phyloP scores from a whole-genome alignment of 352 stramenopile genomes.

The Pythium phragmitis region DNA sequence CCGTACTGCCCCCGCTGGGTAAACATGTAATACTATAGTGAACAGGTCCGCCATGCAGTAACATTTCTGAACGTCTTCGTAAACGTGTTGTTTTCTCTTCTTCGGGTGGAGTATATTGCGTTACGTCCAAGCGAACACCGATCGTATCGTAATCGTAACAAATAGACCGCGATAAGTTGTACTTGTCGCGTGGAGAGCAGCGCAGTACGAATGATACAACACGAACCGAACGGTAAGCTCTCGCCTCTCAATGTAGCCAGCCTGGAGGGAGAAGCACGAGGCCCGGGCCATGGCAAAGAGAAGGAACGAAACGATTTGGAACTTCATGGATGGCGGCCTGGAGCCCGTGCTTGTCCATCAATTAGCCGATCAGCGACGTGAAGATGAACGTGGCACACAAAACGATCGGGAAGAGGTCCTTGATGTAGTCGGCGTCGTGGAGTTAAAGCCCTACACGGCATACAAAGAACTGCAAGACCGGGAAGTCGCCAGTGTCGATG shows the following conservation, averaged over 20 bases:
- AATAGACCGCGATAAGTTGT: constrained; percentile 60
- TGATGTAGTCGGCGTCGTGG: constrained; percentile 41
- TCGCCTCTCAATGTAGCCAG: constrained; percentile 31
- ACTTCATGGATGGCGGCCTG: constrained; percentile 50
- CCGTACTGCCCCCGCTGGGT: constrained; percentile 67
- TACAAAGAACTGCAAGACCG: constrained; percentile 65
- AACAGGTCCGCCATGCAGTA: constrained; percentile 31
- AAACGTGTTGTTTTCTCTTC: too few species aligned
- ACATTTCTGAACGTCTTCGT: too few species aligned
- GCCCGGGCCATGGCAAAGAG: constrained; percentile 62
- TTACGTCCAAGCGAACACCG: too few species aligned
- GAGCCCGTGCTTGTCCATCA: constrained; percentile 72
- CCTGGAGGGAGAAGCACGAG: constrained; percentile 44
- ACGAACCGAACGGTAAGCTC: not conserved
- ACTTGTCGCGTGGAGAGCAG: constrained; percentile 72
- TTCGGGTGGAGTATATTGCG: too few species aligned
- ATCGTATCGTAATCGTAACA: constrained; percentile 39
- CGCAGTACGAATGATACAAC: not conserved
- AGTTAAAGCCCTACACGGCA: constrained; percentile 11
- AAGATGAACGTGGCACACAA: constrained; percentile 79
- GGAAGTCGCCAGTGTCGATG: constrained; percentile 57
- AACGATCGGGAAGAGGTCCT: constrained; percentile 62
- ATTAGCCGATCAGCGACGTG: constrained; percentile 60
- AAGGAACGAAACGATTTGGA: constrained; percentile 68
- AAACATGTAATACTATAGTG: constrained; percentile 68